A percentile compares a stretch with the other conserved stretches of the same genome.
These are phyloP conservation scores for Triadica sebifera DNA, from an alignment of 345 rosid species.

Conservation along the genomic window DNA sequence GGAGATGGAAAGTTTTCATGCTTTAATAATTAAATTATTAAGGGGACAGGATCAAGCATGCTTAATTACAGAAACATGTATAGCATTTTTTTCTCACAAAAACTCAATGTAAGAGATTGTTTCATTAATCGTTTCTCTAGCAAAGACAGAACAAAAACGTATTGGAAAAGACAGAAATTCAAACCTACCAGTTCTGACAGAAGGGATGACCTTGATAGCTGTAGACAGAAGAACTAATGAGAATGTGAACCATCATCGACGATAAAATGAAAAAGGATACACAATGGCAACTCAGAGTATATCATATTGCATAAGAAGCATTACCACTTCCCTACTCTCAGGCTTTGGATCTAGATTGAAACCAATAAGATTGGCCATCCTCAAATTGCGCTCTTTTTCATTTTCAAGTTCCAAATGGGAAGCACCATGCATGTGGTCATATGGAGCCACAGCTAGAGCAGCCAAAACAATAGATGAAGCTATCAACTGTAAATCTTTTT, in stretches of 20 bases:
- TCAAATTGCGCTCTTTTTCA: conserved; percentile 83
- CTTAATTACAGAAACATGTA: background rate
- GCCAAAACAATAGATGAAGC: conserved; percentile 97
- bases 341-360: conserved; percentile 80
- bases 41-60: background rate
- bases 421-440: conserved; percentile 56
- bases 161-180: background rate
- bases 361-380: conserved; percentile 95
- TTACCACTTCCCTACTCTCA: conserved; percentile 92
- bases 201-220: conserved; percentile 88
- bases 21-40: background rate
- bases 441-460: conserved; percentile 79
- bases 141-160: background rate
- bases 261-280: conserved; percentile 3
- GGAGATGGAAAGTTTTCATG: background rate
- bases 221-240: conserved; percentile 23
- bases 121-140: background rate
- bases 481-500: conserved; percentile 85
- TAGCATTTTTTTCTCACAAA: background rate
- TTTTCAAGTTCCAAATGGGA: conserved; percentile 89
- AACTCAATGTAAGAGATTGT: background rate
- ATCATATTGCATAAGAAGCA: conserved; percentile 13
- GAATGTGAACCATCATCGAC: background rate
- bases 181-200: conserved; percentile 83
- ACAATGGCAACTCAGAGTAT: background rate